These are phyloP conservation scores for Heterobasidion occidentale DNA, from an alignment of 1,284 basidiomycete species.

Conservation along the genomic window DNA sequence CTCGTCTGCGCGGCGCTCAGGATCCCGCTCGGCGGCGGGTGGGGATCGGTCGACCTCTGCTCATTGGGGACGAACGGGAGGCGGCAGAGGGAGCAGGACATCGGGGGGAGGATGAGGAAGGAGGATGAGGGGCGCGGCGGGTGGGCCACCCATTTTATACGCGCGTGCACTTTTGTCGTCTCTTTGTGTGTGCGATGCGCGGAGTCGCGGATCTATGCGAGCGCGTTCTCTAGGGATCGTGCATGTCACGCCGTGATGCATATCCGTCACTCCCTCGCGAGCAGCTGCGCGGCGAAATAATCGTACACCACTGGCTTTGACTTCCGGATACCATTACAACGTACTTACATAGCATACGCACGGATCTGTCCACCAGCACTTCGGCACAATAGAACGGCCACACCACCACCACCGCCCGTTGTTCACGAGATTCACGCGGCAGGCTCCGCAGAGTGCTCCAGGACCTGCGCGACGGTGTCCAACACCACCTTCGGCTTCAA, in stretches of 20 bases:
- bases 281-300: too few species aligned
- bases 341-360: not conserved
- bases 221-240: too few species aligned
- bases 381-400: not conserved
- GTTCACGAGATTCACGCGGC: not conserved
- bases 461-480: slow-evolving; percentile 25
- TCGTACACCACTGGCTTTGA: not conserved
- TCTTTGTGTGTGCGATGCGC: too few species aligned
- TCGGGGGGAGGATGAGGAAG: not conserved
- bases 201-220: too few species aligned
- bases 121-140: not conserved
- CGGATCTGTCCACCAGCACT: not conserved
- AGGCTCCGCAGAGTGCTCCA: slow-evolving; percentile 4
- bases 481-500: slow-evolving; percentile 65
- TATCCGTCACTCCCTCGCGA: too few species aligned
- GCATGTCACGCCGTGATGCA: too few species aligned
- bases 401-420: not conserved
- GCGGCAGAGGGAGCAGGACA: not conserved
- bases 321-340: not conserved
- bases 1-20: not conserved
- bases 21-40: not conserved
- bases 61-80: not conserved
- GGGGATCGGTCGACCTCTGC: not conserved
- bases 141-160: too few species aligned
- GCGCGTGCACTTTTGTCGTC: too few species aligned